Base-by-base conservation (phyloP, 2,329 filamentous ascomycete genomes). In the Colletotrichum noveboracense region DNA sequence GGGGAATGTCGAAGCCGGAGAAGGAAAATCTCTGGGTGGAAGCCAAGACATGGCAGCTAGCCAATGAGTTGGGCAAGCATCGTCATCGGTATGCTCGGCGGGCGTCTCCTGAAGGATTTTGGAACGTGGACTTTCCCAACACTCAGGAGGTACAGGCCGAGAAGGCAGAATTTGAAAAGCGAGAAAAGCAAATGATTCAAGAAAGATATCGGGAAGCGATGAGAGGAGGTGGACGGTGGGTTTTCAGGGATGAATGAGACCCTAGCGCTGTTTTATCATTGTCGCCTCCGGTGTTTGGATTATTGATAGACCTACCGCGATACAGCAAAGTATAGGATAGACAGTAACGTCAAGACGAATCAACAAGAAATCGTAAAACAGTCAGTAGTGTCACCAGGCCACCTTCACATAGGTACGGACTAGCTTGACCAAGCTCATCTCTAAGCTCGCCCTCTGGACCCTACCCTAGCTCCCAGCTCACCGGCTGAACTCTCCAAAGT, bases 111-210 rank as follows among this genome's bases (percentile, higher is more conserved):
- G 95, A 95, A 3, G 96, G 96, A 0, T 98, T 95, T 82, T 99
- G 97, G 97, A 90, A 95, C 70, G 90, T 94, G 3, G 96, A 98
- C 79, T 98, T 99, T 82, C 96, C 96, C 2, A 92, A 87, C 30
- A 98, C 97, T 2, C 97, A 98, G 82, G 95, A 98, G 84, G 85
- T 93, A 32, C 87, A 91, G 78, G 86, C 88, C 68, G 92, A 96
- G 79, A 90, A 90, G 73, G 88, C 89, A 75, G 92, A 92, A 81
- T 94, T 94, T 1, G 88, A 87, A n/a, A 88, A 88, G 79, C 86
- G 91, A 75, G 93, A 94, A 81, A 89, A 89, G 78, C 87, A 91
- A 66, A 89, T 91, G 71, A 88, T 98, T 3, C 89, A 92, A 78
- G 92, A 95, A 80, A 91, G 96, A 80, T 94, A 95, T 84, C 89